Conservation (phyloP, 768 basidiomycete species). For the Russula virescens region DNA sequence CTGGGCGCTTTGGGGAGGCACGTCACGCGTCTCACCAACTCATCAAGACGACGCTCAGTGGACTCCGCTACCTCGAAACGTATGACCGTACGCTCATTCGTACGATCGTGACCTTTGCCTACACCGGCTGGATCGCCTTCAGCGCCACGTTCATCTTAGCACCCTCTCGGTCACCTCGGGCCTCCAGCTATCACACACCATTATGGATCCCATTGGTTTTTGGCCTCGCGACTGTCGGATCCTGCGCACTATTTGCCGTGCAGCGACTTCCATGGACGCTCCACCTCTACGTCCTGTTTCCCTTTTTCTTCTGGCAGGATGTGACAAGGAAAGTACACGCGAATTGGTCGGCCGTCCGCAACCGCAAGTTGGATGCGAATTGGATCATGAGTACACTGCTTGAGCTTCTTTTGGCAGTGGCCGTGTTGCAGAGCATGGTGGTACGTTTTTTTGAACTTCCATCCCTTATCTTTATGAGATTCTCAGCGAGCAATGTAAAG, state of each 20-base stretch:
- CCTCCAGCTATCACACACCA: neutral
- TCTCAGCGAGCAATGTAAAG: conserved; percentile 32
- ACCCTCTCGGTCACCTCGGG: conserved; percentile 27
- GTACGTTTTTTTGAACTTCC: conserved; percentile 37
- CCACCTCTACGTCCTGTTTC: conserved; percentile 70
- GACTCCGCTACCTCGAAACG: conserved; percentile 75
- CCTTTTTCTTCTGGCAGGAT: conserved; percentile 71
- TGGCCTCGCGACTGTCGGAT: conserved; percentile 33
- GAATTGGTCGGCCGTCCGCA: neutral
- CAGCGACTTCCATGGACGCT: conserved; percentile 67
- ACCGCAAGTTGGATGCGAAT: neutral
- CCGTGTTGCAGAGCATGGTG: conserved; percentile 62
- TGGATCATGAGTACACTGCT: conserved; percentile 24
- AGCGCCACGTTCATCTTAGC: conserved; percentile 53
- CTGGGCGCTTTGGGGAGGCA: conserved; percentile 43
- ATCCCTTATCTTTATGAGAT: neutral
- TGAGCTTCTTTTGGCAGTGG: conserved; percentile 34
- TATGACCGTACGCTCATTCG: conserved; percentile 67
- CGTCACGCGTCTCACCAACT: conserved; percentile 46
- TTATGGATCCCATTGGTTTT: conserved; percentile 15
- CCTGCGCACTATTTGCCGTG: conserved; percentile 49
- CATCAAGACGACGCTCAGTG: conserved; percentile 48
- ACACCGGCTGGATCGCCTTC: conserved; percentile 74
- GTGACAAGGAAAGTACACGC: conserved; percentile 29
- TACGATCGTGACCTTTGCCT: conserved; percentile 61